A percentile compares a stretch with the other conserved stretches of the same genome.
Evolutionary conservation across 1,284 basidiomycete species (phyloP).

Genomic region (Boletellus sp.): DNA sequence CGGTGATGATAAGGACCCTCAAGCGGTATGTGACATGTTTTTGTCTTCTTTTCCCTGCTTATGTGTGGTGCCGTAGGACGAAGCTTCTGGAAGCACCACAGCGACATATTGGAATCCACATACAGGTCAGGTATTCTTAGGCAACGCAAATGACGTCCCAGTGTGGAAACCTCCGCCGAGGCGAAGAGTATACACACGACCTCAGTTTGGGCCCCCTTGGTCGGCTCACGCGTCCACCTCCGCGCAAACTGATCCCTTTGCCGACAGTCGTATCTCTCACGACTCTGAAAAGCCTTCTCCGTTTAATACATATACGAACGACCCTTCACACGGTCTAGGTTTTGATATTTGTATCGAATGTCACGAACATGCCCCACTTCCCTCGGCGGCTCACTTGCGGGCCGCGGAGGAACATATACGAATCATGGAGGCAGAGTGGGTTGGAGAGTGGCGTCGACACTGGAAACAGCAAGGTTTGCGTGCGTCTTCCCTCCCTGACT

Average conservation of each 20-base stretch:
- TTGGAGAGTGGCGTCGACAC: constrained; percentile 35
- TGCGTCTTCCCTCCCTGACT: neutral
- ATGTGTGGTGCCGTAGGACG: constrained; percentile 17
- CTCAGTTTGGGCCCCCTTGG: constrained; percentile 4
- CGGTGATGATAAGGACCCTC: constrained; percentile 10
- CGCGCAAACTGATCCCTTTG: constrained; percentile 15
- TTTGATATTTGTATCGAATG: constrained; percentile 87
- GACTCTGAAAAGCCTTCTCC: constrained; percentile 38
- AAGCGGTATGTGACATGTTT: constrained; percentile 11
- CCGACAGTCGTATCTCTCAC: constrained; percentile 6
- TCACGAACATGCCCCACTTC: constrained; percentile 73
- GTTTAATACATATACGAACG: constrained; percentile 54
- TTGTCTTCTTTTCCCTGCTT: neutral
- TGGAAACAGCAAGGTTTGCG: constrained; percentile 21
- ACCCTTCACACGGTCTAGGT: constrained; percentile 56
- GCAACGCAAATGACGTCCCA: constrained; percentile 78
- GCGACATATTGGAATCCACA: constrained; percentile 49
- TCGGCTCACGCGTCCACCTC: neutral
- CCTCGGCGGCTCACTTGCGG: constrained; percentile 55
- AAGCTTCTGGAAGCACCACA: constrained; percentile 35
- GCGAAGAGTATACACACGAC: constrained; percentile 7
- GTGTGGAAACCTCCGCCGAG: constrained; percentile 27
- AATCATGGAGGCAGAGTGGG: constrained; percentile 61
- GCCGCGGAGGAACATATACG: constrained; percentile 70
- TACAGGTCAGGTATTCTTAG: constrained; percentile 67